Percentiles rank a stretch among this genome's conserved stretches.
Conservation (phyloP, 169 alveolate species). For the Cryptosporidium muris region DNA sequence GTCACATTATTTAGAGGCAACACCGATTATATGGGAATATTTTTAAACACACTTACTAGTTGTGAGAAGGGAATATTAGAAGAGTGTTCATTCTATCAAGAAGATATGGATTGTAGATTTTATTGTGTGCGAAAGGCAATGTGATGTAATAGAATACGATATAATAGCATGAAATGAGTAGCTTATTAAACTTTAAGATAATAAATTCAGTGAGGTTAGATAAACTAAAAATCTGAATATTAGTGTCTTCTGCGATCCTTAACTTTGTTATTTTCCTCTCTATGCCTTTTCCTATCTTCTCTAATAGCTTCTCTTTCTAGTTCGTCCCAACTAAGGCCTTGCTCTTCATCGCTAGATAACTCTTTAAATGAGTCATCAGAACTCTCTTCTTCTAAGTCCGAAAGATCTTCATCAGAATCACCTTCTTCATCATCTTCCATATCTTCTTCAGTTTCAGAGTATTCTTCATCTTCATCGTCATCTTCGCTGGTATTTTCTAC, state of each 20-base stretch:
- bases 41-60: slow-evolving; percentile 44
- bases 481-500: slow-evolving; percentile 78
- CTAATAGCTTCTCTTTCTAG: slow-evolving; percentile 79
- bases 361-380: slow-evolving; percentile 73
- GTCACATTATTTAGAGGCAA: slow-evolving; percentile 20
- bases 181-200: neutral
- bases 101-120: slow-evolving; percentile 1
- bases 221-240: neutral
- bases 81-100: slow-evolving; percentile 21
- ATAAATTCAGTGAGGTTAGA: neutral
- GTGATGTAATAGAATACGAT: neutral
- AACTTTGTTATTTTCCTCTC: slow-evolving; percentile 21
- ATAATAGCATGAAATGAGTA: neutral
- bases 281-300: slow-evolving; percentile 70
- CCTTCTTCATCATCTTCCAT: slow-evolving; percentile 86
- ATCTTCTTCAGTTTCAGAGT: slow-evolving; percentile 77
- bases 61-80: slow-evolving; percentile 52
- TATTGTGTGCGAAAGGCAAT: slow-evolving; percentile 26
- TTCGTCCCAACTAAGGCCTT: slow-evolving; percentile 88
- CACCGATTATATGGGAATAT: slow-evolving; percentile 38
- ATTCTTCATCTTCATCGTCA: slow-evolving; percentile 83
- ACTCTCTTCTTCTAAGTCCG: slow-evolving; percentile 83
- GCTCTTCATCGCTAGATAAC: slow-evolving; percentile 80
- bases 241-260: slow-evolving; percentile 60
- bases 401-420: slow-evolving; percentile 82